Evolutionary conservation across 805 yeast genomes (phyloP).

Genomic region (Kurtzmaniella cleridarum): DNA sequence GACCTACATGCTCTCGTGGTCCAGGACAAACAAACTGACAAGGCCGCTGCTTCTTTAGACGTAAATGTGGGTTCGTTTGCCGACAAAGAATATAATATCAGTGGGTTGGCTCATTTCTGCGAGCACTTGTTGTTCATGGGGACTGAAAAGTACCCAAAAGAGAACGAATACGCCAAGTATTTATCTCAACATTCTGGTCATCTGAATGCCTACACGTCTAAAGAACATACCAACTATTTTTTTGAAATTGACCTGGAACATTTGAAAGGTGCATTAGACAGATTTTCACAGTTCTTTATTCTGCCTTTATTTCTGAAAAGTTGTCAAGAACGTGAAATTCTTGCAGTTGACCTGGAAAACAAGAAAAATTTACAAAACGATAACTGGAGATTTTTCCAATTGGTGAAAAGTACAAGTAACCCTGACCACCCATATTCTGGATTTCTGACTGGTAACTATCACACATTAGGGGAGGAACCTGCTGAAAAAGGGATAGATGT

Average conservation of each 20-base stretch:
- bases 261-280: constrained; percentile 81
- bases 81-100: constrained; percentile 52
- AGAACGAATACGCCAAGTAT: constrained; percentile 68
- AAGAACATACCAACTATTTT: constrained; percentile 84
- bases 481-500: constrained; percentile 57
- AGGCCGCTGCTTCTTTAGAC: constrained; percentile 74
- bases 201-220: constrained; percentile 88
- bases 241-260: constrained; percentile 77
- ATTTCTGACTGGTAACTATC: constrained; percentile 83
- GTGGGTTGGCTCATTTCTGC: constrained; percentile 66
- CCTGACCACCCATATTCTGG: constrained; percentile 77
- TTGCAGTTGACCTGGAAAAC: constrained; percentile 94
- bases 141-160: constrained; percentile 66
- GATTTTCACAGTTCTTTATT: constrained; percentile 90
- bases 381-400: constrained; percentile 80
- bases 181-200: constrained; percentile 81
- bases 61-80: constrained; percentile 74
- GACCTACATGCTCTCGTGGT: constrained; percentile 57
- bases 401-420: constrained; percentile 71
- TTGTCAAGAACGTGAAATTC: constrained; percentile 87
- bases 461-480: constrained; percentile 70
- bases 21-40: constrained; percentile 65
- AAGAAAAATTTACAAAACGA: constrained; percentile 91
- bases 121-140: constrained; percentile 34
- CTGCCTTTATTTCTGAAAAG: constrained; percentile 67